Evolutionary conservation across 2,329 filamentous ascomycete species (phyloP).

Genomic region (Plenodomus lindquistii): DNA sequence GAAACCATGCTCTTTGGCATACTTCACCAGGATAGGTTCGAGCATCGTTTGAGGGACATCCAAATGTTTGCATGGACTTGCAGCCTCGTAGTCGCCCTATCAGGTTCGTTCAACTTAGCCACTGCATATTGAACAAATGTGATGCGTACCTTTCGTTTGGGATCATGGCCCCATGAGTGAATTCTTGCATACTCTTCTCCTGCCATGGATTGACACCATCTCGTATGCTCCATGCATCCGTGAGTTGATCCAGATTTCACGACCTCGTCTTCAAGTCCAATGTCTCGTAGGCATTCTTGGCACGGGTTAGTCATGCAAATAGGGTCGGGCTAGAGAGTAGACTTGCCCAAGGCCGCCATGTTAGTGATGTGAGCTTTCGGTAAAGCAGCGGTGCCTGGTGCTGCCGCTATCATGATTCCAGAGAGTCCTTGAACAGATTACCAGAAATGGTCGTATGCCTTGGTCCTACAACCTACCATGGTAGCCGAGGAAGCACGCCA

Average conservation of each 20-base stretch:
- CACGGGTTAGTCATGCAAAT: not conserved
- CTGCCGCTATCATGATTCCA: not conserved
- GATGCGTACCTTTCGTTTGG: constrained; percentile 6
- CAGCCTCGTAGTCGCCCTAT: constrained; percentile 48
- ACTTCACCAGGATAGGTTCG: constrained; percentile 48
- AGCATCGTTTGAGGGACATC: constrained; percentile 51
- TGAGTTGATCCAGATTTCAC: constrained; percentile 42
- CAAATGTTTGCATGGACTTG: constrained; percentile 47
- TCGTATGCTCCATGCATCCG: constrained; percentile 47
- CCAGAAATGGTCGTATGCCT: not conserved
- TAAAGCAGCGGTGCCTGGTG: constrained; percentile 51
- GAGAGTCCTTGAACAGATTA: not conserved
- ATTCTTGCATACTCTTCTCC: constrained; percentile 52
- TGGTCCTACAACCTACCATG: not conserved
- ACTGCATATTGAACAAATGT: not conserved
- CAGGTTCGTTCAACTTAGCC: not conserved
- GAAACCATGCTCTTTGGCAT: constrained; percentile 44
- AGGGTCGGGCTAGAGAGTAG: not conserved
- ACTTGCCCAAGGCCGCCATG: constrained; percentile 54
- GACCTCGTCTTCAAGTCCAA: constrained; percentile 48
- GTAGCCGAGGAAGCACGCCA: not conserved
- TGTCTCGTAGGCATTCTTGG: not conserved
- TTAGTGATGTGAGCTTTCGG: constrained; percentile 66
- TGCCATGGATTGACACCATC: constrained; percentile 50
- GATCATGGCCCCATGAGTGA: constrained; percentile 50